phyloP scores from a whole-genome alignment of 306 rosid species.

The Chamaecrista fasciculata region DNA sequence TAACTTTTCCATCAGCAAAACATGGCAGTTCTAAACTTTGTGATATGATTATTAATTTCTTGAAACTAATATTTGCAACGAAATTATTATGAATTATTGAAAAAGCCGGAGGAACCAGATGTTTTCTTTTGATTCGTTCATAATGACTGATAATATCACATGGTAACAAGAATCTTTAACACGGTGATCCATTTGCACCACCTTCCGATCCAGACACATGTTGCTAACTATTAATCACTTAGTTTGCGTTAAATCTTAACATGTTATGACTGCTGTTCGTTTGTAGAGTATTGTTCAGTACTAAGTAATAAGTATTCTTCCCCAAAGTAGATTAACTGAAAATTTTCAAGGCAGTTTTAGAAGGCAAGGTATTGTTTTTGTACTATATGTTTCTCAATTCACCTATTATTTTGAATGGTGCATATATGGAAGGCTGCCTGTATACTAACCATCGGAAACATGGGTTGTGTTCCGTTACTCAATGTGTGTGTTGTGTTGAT shows the following conservation, averaged over 20 bases:
- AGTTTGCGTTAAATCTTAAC: background rate
- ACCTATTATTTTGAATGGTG: background rate
- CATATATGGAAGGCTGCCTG: background rate
- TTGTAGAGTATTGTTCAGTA: background rate
- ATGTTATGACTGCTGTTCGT: background rate
- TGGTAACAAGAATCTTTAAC: background rate
- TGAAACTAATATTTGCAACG: background rate
- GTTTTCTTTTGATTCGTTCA: background rate
- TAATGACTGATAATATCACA: background rate
- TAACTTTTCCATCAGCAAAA: background rate
- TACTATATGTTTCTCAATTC: background rate
- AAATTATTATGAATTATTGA: too few relatives aligned
- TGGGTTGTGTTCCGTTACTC: conserved; percentile 1
- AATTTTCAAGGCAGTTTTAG: background rate
- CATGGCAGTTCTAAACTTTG: conserved; percentile 11
- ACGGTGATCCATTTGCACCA: background rate
- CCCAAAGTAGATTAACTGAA: background rate
- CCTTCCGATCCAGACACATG: background rate
- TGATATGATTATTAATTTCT: conserved; percentile 10
- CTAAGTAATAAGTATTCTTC: conserved; percentile 11
- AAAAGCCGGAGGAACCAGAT: background rate
- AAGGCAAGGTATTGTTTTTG: background rate
- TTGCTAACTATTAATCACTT: conserved; percentile 4
- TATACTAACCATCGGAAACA: conserved; percentile 1
- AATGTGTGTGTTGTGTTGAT: conserved; percentile 20